Conservation (phyloP, 2,329 filamentous ascomycete species). For the Colletotrichum truncatum region DNA sequence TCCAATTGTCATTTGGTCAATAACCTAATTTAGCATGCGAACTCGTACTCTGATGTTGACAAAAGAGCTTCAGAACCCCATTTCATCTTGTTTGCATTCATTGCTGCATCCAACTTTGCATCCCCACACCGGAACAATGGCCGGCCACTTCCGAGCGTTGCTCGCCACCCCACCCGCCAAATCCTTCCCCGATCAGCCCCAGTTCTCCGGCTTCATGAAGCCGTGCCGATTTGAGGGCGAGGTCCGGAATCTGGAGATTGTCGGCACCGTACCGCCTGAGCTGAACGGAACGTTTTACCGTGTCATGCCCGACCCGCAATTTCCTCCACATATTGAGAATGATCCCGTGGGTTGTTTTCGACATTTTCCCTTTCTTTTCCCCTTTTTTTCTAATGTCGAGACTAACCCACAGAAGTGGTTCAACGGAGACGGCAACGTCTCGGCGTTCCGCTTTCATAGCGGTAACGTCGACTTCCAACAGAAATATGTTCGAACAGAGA, state of each 20-base stretch:
- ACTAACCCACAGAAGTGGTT: constrained; percentile 40
- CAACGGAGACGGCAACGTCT: constrained; percentile 51
- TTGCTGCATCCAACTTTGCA: too few relatives aligned
- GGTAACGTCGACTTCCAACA: constrained; percentile 45
- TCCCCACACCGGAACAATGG: too few relatives aligned
- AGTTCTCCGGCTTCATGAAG: constrained; percentile 29
- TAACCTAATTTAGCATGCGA: neutral
- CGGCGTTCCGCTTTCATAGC: constrained; percentile 44
- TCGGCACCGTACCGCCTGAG: constrained; percentile 32
- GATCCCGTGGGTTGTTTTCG: constrained; percentile 2
- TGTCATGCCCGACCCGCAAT: constrained; percentile 52
- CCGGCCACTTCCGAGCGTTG: constrained; percentile 21
- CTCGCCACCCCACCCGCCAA: constrained; percentile 12
- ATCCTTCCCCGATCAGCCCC: constrained; percentile 17
- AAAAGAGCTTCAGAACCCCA: too few relatives aligned
- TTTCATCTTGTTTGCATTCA: too few relatives aligned
- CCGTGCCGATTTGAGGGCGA: constrained; percentile 30
- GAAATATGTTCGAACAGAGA: constrained; percentile 49
- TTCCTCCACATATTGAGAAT: constrained; percentile 36
- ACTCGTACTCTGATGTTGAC: too few relatives aligned
- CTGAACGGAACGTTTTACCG: constrained; percentile 38
- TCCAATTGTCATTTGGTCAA: too few relatives aligned
- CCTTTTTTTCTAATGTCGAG: too few relatives aligned
- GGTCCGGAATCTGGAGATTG: constrained; percentile 30
- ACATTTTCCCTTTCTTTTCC: neutral